phyloP scores from a whole-genome alignment of 2,329 filamentous ascomycete genomes.

The Penicillium sp. region DNA sequence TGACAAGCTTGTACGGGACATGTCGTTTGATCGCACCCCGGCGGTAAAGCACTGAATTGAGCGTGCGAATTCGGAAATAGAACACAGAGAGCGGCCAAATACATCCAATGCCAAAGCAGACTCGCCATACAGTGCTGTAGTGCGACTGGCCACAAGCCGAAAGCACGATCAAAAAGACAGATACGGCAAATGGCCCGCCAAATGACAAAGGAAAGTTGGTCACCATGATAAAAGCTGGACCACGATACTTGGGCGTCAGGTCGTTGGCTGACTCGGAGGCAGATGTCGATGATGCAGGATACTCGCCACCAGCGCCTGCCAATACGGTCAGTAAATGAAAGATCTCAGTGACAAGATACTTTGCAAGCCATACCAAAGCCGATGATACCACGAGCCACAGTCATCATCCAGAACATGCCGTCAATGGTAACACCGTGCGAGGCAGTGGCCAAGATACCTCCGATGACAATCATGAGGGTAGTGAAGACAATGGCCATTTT shows the following conservation, averaged over 20 bases:
- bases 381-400: constrained; percentile 53
- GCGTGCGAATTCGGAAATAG: constrained; percentile 59
- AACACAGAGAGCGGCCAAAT: constrained; percentile 58
- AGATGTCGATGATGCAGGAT: constrained; percentile 53
- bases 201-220: constrained; percentile 50
- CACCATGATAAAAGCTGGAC: constrained; percentile 53
- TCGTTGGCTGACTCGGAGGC: constrained; percentile 56
- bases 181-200: constrained; percentile 49
- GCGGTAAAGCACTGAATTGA: constrained; percentile 57
- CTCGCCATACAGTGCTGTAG: constrained; percentile 52
- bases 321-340: neutral
- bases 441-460: constrained; percentile 52
- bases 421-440: constrained; percentile 50
- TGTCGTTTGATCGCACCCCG: constrained; percentile 57
- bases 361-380: constrained; percentile 45
- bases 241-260: constrained; percentile 43
- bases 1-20: constrained; percentile 56
- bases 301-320: constrained; percentile 49
- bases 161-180: constrained; percentile 53
- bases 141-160: constrained; percentile 41
- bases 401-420: constrained; percentile 60
- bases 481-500: constrained; percentile 53
- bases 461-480: constrained; percentile 52
- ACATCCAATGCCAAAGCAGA: constrained; percentile 55
- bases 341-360: neutral